Percentiles rank a stretch among this genome's conserved stretches.
Evolutionary conservation across 2,329 filamentous ascomycete species (phyloP).

Genomic region (Colletotrichum musicola): DNA sequence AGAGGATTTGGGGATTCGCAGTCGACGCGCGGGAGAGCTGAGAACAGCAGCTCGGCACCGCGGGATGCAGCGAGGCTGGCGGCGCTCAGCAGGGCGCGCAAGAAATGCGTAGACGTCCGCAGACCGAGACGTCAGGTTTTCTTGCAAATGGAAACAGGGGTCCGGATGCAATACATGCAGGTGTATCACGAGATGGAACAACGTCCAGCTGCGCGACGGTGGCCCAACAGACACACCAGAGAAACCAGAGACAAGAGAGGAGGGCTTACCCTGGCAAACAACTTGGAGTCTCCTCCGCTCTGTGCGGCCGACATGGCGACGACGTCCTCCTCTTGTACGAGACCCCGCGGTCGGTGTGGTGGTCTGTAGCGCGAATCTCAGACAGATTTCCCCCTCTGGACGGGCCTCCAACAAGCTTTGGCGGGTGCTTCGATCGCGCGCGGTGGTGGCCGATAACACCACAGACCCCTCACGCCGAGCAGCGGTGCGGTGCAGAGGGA

Average conservation of each 20-base stretch:
- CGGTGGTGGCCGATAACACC: constrained; percentile 36
- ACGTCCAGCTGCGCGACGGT: not conserved
- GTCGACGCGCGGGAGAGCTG: not conserved
- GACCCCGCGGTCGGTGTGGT: constrained; percentile 14
- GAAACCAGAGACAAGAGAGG: constrained; percentile 13
- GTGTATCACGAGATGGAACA: not conserved
- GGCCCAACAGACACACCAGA: constrained; percentile 6
- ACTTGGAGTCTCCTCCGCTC: constrained; percentile 94
- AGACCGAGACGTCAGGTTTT: constrained; percentile 5
- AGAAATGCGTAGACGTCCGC: not conserved
- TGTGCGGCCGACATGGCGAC: constrained; percentile 66
- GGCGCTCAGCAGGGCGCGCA: constrained; percentile 2
- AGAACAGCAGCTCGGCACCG: constrained; percentile 11
- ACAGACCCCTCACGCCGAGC: constrained; percentile 40
- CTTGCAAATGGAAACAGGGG: constrained; percentile 13
- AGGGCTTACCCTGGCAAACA: constrained; percentile 91
- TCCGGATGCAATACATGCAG: constrained; percentile 4
- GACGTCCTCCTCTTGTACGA: constrained; percentile 10
- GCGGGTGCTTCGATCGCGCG: constrained; percentile 21
- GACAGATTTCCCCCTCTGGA: constrained; percentile 11
- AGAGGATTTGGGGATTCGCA: not conserved
- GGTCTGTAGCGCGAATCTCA: constrained; percentile 20
- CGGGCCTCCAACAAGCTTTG: constrained; percentile 26
- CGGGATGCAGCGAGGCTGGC: constrained; percentile 2
- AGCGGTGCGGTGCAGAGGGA: not conserved